phyloP scores from a whole-genome alignment of 371 early-diverging fungal species.

The Funneliformis caledonium region DNA sequence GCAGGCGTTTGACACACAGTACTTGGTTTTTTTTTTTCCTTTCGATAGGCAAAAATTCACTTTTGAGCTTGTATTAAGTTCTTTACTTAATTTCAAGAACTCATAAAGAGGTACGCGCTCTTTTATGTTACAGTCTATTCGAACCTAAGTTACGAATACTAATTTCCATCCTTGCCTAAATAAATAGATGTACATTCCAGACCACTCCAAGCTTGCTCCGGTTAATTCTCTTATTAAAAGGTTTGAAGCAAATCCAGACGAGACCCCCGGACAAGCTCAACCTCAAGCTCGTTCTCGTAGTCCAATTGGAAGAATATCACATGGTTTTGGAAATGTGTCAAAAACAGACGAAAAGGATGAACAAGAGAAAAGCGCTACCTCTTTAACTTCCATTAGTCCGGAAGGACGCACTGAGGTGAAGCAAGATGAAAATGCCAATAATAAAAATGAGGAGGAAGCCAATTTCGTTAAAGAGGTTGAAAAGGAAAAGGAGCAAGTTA shows the following conservation, averaged over 20 bases:
- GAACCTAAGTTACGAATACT: neutral
- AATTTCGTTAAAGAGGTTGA: neutral
- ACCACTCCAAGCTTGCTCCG: constrained; percentile 16
- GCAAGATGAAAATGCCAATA: neutral
- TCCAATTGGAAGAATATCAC: constrained; percentile 13
- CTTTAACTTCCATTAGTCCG: neutral
- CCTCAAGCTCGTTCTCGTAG: constrained; percentile 13
- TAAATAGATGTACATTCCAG: constrained; percentile 37
- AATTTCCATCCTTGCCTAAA: neutral
- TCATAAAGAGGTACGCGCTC: neutral
- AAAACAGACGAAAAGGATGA: neutral
- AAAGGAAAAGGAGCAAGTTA: neutral
- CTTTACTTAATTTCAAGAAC: neutral
- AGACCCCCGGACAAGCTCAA: neutral
- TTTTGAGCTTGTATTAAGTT: neutral
- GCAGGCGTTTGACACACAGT: neutral
- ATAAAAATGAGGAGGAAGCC: too few relatives aligned
- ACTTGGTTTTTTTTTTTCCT: neutral
- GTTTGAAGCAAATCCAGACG: constrained; percentile 21
- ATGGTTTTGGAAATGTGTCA: neutral
- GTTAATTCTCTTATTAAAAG: constrained; percentile 9
- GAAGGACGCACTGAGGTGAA: neutral
- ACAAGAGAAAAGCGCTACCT: neutral
- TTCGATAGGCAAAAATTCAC: neutral
- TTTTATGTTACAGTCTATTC: neutral